Conservation (phyloP, 495 filamentous ascomycete species). For the Talaromyces ruber region DNA sequence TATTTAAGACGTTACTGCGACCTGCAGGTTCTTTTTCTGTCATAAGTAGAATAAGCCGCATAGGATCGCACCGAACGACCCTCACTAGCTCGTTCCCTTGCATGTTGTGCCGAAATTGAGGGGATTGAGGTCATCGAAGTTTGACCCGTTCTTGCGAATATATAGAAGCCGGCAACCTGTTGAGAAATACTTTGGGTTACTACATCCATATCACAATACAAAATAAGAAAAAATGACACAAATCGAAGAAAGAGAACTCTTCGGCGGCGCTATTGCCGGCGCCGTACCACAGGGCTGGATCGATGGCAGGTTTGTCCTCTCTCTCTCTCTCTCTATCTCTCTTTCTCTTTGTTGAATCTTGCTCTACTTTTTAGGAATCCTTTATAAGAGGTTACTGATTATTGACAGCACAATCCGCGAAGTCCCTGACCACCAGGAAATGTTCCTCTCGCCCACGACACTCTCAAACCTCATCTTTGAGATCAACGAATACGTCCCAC, state of each 20-base stretch:
- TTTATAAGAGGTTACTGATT: not conserved
- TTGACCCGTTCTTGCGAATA: not conserved
- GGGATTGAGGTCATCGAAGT: not conserved
- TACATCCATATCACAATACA: not conserved
- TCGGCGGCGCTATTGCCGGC: constrained; percentile 70
- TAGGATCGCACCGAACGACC: not conserved
- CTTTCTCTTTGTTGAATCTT: not conserved
- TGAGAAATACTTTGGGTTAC: not conserved
- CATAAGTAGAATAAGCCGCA: not conserved
- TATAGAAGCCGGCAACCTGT: not conserved
- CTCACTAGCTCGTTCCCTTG: not conserved
- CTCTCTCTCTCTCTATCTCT: no score
- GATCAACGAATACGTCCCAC: constrained; percentile 52
- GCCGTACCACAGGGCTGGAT: constrained; percentile 64
- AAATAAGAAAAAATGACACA: not conserved
- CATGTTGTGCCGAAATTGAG: not conserved
- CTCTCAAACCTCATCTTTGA: constrained; percentile 80
- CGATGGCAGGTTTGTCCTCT: constrained; percentile 62
- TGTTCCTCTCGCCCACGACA: constrained; percentile 74
- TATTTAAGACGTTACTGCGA: not conserved
- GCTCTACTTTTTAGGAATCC: not conserved
- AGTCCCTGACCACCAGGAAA: constrained; percentile 91
- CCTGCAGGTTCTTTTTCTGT: not conserved
- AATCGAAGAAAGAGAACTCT: constrained; percentile 57
- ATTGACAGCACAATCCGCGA: constrained; percentile 63